These are phyloP conservation scores for Sugiyamaella chiloensis DNA, from an alignment of 805 yeast species.

Conservation along the genomic window DNA sequence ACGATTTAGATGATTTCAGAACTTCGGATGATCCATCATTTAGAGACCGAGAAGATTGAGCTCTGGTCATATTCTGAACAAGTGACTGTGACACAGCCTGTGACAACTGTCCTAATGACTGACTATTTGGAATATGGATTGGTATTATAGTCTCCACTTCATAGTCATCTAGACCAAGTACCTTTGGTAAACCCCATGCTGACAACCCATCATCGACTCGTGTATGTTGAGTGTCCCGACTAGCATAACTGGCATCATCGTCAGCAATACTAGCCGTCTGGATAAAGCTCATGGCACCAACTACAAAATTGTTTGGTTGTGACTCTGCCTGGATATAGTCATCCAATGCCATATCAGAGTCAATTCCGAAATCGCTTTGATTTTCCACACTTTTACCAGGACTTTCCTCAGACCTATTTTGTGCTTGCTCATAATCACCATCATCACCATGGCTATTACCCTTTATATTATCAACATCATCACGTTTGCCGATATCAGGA, in stretches of 20 bases:
- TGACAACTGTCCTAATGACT: not conserved
- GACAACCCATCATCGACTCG: conserved; percentile 28
- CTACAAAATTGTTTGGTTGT: not conserved
- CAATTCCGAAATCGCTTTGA: too few species aligned
- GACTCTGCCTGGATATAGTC: too few species aligned
- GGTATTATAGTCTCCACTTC: not conserved
- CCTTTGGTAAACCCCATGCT: conserved; percentile 31
- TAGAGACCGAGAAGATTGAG: not conserved
- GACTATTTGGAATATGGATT: not conserved
- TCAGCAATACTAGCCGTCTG: not conserved
- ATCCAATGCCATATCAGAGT: too few species aligned
- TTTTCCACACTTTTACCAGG: too few species aligned
- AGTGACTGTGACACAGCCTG: too few species aligned
- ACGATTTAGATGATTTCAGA: too few species aligned
- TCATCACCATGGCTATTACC: too few species aligned
- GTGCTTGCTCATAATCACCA: too few species aligned
- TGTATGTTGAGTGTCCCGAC: conserved; percentile 8
- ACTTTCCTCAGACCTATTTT: too few species aligned
- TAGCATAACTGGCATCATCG: conserved; percentile 2
- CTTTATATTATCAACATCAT: too few species aligned
- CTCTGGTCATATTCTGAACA: not conserved
- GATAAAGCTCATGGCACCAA: not conserved
- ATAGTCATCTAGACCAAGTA: conserved; percentile 5
- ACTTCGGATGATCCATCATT: too few species aligned
- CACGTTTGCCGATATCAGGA: too few species aligned